Evolutionary conservation across 2,329 filamentous ascomycete genomes (phyloP).

Genomic region (Trichoderma aggressivum): DNA sequence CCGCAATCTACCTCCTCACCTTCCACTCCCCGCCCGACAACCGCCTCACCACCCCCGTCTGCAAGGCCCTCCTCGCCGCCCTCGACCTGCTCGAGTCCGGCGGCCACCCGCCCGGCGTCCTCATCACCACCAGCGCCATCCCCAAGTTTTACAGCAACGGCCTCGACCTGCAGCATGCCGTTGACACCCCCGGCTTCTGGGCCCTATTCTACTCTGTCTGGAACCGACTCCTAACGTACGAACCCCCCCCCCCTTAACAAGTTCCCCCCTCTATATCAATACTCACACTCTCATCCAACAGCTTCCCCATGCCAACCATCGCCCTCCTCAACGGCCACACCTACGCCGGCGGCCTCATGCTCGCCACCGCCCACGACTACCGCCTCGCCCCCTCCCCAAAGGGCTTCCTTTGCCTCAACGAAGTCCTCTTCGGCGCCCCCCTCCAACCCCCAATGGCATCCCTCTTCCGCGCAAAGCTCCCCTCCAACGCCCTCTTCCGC

Average conservation of each 20-base stretch:
- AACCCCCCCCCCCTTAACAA: too few species aligned
- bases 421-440: constrained; percentile 75
- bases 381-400: constrained; percentile 67
- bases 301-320: constrained; percentile 78
- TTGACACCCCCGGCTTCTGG: constrained; percentile 58
- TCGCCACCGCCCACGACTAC: constrained; percentile 80
- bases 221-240: constrained; percentile 49
- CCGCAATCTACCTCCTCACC: constrained; percentile 67
- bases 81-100: constrained; percentile 72
- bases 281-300: too few species aligned
- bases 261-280: too few species aligned
- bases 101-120: constrained; percentile 62
- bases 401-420: constrained; percentile 78
- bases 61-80: constrained; percentile 63
- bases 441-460: constrained; percentile 69
- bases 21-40: constrained; percentile 73
- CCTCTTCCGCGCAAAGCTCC: constrained; percentile 69
- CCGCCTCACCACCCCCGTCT: constrained; percentile 66
- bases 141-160: constrained; percentile 81
- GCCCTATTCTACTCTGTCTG: constrained; percentile 63
- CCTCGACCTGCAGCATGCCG: constrained; percentile 69
- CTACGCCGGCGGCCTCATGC: constrained; percentile 79
- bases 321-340: constrained; percentile 77
- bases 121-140: constrained; percentile 73
- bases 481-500: constrained; percentile 52